Conservation (phyloP, 2,329 filamentous ascomycete species). For the Emergomyces orientalis region DNA sequence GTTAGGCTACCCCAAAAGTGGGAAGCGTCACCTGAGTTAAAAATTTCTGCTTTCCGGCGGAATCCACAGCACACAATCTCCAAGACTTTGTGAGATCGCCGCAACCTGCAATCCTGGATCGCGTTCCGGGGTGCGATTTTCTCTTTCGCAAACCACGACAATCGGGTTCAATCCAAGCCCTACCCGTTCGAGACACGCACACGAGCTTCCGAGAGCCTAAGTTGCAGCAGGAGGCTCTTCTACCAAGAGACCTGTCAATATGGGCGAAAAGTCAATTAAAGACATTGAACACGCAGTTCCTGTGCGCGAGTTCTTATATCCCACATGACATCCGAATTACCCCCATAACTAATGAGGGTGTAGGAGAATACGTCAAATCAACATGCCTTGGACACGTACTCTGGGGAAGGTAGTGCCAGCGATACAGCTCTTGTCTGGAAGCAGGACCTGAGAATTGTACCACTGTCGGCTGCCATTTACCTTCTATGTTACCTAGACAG, state of each 20-base stretch:
- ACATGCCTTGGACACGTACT: background rate
- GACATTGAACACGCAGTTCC: background rate
- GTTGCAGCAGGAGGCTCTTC: background rate
- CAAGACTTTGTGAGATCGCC: background rate
- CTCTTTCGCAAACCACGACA: background rate
- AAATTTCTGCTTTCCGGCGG: background rate
- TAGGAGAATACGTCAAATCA: background rate
- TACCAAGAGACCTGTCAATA: background rate
- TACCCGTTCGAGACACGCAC: too few relatives aligned
- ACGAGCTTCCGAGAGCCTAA: background rate
- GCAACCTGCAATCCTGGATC: background rate
- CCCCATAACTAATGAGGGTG: background rate
- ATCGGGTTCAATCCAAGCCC: background rate
- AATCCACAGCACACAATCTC: too few relatives aligned
- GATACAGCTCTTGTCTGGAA: constrained; percentile 41
- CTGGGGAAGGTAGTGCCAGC: background rate
- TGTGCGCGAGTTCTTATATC: background rate
- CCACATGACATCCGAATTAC: background rate
- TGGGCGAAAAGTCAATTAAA: constrained; percentile 1
- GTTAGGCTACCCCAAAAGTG: background rate
- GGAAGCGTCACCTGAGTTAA: background rate
- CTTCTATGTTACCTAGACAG: constrained; percentile 59
- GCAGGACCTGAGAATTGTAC: constrained; percentile 55
- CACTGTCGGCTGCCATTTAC: constrained; percentile 55
- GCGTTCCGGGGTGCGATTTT: background rate